Evolutionary conservation across 1,284 basidiomycete genomes (phyloP), one percentile per base, ranked within the genome.

Genomic region (Ganoderma boninense): DNA sequence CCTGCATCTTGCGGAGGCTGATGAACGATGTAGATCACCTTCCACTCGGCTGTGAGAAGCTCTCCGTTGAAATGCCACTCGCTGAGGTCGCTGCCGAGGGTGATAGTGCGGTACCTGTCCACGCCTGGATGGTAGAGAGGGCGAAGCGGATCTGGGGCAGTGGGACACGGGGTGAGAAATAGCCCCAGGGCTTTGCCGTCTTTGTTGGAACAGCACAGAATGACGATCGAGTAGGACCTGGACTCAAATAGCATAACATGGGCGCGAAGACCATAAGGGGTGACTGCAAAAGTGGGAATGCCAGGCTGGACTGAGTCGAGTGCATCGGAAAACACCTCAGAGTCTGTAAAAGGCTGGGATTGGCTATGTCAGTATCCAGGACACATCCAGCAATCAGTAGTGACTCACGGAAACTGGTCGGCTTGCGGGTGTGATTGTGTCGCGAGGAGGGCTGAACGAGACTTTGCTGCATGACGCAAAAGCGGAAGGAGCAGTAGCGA

Each of bases 231-330:
- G 35, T 60, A 60, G 20, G 57, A 60, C 10, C 4, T 6, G 11
- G 18, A 60, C 35, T 60, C 57, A 20, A 60, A 60, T n/a, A 60
- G 35, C 57, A 60, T 60, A 3, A 60, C 57, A 23, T 60, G 57
- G 18, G 57, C 57, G n/a, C 57, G 57, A 60, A 60, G 57, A 3
- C 57, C 57, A 13, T 60, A 60, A 20, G 57, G 57, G 4, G 57
- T 60, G 57, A 60, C 35, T 20, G 57, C 4, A 14, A 60, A 60
- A 3, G 57, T 60, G 20, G 57, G 57, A n/a, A 60, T 35, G 0
- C 57, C 57, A 4, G 57, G 57, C 35, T 60, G 57, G 35, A 60
- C 18, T 7, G 35, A 60, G 35, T 60, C 57, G n/a, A 60, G 57
- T 40, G 57, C 57, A 20, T 60, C 57, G 8, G 35, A 60, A 40